Conservation (phyloP, 1,284 basidiomycete species). For the Pseudozyma hubeiensis region DNA sequence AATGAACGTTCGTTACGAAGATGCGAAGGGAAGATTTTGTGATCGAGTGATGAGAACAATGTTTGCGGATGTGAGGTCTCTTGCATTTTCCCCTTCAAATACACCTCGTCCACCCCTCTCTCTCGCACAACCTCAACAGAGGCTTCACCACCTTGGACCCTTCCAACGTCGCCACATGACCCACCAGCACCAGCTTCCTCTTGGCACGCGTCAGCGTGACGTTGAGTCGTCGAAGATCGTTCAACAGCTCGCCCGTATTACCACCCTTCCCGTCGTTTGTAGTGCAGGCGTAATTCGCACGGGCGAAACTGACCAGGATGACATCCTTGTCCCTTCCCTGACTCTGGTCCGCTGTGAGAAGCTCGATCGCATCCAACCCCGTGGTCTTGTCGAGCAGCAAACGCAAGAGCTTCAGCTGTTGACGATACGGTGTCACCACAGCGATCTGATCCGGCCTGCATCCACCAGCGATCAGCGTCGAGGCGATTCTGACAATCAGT, state of each 20-base stretch:
- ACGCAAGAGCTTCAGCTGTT: conserved; percentile 90
- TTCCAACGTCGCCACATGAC: conserved; percentile 45
- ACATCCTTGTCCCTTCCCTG: conserved; percentile 83
- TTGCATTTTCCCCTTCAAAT: neutral
- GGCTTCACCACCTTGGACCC: conserved; percentile 7
- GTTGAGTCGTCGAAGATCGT: conserved; percentile 59
- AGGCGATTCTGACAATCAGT: conserved; percentile 74
- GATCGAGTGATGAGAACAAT: too few relatives aligned
- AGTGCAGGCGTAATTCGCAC: conserved; percentile 33
- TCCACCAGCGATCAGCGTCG: conserved; percentile 78
- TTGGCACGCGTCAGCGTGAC: conserved; percentile 61
- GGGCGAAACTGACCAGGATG: conserved; percentile 61
- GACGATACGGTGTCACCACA: conserved; percentile 89
- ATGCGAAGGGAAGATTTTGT: neutral
- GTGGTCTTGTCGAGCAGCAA: conserved; percentile 38
- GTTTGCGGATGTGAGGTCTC: too few relatives aligned
- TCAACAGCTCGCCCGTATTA: conserved; percentile 54
- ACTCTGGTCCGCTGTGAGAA: conserved; percentile 91
- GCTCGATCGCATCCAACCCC: conserved; percentile 74
- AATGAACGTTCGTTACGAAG: neutral
- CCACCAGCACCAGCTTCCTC: conserved; percentile 73
- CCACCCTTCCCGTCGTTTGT: neutral
- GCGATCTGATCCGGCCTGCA: conserved; percentile 80
- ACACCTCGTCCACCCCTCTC: conserved; percentile 5
- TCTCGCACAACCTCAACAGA: conserved; percentile 6